Evolutionary conservation across 768 basidiomycete genomes (phyloP).

Genomic region (Lentinula lateritia): DNA sequence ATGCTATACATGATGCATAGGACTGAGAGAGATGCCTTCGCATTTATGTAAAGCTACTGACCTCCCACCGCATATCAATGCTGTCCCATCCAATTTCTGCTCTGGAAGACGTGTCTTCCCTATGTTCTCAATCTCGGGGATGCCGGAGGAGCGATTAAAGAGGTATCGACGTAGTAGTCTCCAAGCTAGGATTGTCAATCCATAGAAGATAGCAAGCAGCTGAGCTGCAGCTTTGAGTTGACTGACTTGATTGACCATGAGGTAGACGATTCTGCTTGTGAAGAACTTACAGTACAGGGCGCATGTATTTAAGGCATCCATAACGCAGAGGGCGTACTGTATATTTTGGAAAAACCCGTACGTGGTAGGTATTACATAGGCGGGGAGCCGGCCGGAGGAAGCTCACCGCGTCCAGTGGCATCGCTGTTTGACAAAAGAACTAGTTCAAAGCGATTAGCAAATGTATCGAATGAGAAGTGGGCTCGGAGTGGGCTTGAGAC

Average conservation of each 20-base stretch:
- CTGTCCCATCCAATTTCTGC: constrained; percentile 12
- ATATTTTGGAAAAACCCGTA: too few species aligned
- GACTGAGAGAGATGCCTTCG: background rate
- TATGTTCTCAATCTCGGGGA: background rate
- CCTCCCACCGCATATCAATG: constrained; percentile 20
- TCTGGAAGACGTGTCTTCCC: background rate
- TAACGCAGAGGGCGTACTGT: background rate
- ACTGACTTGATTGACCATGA: too few species aligned
- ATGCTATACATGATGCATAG: constrained; percentile 9
- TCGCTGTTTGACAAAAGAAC: too few species aligned
- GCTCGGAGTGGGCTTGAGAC: too few species aligned
- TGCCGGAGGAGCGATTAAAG: background rate
- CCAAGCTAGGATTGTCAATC: background rate
- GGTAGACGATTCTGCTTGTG: too few species aligned
- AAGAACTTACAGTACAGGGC: too few species aligned
- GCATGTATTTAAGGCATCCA: too few species aligned
- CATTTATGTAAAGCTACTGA: background rate
- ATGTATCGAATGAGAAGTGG: too few species aligned
- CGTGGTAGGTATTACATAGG: too few species aligned
- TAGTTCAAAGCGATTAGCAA: too few species aligned
- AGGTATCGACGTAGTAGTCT: background rate
- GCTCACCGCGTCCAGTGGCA: too few species aligned
- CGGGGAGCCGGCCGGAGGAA: too few species aligned
- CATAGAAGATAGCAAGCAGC: background rate
- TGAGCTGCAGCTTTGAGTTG: background rate